phyloP scores from a whole-genome alignment of 2,329 filamentous ascomycete genomes.

The Fusarium dimerum region DNA sequence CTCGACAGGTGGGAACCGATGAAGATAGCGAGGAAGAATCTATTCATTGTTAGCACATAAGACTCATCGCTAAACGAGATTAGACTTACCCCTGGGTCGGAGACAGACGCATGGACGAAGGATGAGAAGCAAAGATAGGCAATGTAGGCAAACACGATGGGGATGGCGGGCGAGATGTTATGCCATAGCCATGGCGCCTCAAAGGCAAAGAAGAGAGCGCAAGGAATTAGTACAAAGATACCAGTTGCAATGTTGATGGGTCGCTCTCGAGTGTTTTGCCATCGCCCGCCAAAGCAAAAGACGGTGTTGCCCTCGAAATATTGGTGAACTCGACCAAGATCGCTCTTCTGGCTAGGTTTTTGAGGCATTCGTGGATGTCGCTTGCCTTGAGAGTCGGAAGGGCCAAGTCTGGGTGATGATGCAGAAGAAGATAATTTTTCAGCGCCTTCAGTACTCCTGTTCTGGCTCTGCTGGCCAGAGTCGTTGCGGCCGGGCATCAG shows the following conservation, averaged over 20 bases:
- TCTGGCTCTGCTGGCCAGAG: slow-evolving; percentile 46
- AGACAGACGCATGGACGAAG: slow-evolving; percentile 87
- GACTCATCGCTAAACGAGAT: not conserved
- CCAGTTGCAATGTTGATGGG: slow-evolving; percentile 90
- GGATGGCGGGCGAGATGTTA: slow-evolving; percentile 83
- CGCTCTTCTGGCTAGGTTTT: slow-evolving; percentile 23
- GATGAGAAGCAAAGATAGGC: slow-evolving; percentile 90
- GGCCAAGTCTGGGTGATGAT: slow-evolving; percentile 68
- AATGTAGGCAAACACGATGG: slow-evolving; percentile 88
- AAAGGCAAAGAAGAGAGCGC: slow-evolving; percentile 79
- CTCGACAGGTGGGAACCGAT: slow-evolving; percentile 77
- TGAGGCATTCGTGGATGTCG: slow-evolving; percentile 21
- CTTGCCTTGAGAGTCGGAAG: slow-evolving; percentile 40
- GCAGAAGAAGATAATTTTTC: slow-evolving; percentile 82
- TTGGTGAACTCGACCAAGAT: slow-evolving; percentile 72
- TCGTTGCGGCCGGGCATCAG: slow-evolving; percentile 62
- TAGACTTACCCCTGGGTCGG: slow-evolving; percentile 83
- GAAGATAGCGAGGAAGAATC: slow-evolving; percentile 91
- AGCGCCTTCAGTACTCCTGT: slow-evolving; percentile 65
- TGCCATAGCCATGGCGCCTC: slow-evolving; percentile 86
- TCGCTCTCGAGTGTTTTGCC: slow-evolving; percentile 84
- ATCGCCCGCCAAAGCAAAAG: slow-evolving; percentile 82
- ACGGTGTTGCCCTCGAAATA: slow-evolving; percentile 93
- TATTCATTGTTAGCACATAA: slow-evolving; percentile 38
- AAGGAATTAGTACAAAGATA: slow-evolving; percentile 75